Conservation (phyloP, 2,329 filamentous ascomycete genomes). For the Metarhizium humberi region DNA sequence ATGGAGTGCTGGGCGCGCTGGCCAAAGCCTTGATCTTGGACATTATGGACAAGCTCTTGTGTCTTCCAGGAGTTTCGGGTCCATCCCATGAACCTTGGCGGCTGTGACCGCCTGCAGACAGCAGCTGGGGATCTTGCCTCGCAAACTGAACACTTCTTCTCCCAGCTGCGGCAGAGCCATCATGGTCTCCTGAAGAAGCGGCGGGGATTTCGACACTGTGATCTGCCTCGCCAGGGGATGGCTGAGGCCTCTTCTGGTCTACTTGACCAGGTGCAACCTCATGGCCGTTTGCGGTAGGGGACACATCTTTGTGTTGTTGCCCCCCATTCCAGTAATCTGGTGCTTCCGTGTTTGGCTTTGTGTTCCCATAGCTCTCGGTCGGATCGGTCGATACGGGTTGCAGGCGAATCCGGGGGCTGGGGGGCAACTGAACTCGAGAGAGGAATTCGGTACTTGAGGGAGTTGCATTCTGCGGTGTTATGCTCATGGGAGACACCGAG, state of each 20-base stretch:
- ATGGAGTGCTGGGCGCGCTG: constrained; percentile 37
- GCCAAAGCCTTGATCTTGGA: constrained; percentile 70
- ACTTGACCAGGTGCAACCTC: not conserved
- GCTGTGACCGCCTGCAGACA: constrained; percentile 37
- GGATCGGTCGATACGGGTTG: constrained; percentile 3
- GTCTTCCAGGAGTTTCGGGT: constrained; percentile 48
- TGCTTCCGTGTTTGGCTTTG: not conserved
- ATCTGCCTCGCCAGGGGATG: not conserved
- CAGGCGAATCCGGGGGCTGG: constrained; percentile 5
- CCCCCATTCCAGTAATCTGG: constrained; percentile 13
- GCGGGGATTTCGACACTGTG: not conserved
- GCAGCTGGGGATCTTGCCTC: constrained; percentile 38
- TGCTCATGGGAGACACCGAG: constrained; percentile 11
- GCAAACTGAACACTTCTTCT: constrained; percentile 68
- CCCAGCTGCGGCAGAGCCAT: constrained; percentile 5
- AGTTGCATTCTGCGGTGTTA: constrained; percentile 7
- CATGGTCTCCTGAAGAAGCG: not conserved
- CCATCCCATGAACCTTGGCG: constrained; percentile 60
- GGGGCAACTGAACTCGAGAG: constrained; percentile 5
- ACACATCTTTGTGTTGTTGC: constrained; percentile 5
- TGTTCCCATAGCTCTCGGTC: not conserved
- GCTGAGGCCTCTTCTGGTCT: not conserved
- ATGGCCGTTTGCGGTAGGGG: not conserved
- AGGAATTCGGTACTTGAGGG: constrained; percentile 5
- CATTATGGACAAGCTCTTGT: constrained; percentile 59